Evolutionary conservation across 2,329 filamentous ascomycete species (phyloP).

Genomic region (Exophiala sp.): DNA sequence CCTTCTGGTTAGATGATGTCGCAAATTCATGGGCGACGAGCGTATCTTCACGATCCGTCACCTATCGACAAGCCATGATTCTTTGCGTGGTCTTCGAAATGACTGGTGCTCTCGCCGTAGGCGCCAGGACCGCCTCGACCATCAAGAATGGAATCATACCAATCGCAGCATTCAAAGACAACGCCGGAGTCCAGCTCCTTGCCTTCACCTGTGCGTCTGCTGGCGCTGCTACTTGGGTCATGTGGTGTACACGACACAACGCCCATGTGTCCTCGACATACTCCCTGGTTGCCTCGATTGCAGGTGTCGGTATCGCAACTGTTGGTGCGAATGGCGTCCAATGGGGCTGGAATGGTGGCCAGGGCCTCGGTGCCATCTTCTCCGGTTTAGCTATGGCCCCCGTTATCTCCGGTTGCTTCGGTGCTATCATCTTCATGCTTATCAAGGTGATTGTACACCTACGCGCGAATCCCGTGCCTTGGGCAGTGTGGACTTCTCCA

Average conservation of each 20-base stretch:
- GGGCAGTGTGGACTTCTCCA: background rate
- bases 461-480: slow-evolving; percentile 54
- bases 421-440: slow-evolving; percentile 61
- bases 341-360: slow-evolving; percentile 62
- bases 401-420: slow-evolving; percentile 58
- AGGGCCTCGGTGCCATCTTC: background rate
- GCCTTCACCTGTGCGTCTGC: slow-evolving; percentile 59
- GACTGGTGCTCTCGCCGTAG: too few relatives aligned
- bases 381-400: slow-evolving; percentile 63
- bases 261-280: slow-evolving; percentile 62
- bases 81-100: too few relatives aligned
- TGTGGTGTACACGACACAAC: slow-evolving; percentile 69
- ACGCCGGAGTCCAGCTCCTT: slow-evolving; percentile 61
- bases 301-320: slow-evolving; percentile 62
- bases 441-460: slow-evolving; percentile 66
- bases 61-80: too few relatives aligned
- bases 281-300: slow-evolving; percentile 62
- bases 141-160: too few relatives aligned
- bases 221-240: slow-evolving; percentile 64
- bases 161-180: slow-evolving; percentile 54
- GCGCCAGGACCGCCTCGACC: too few relatives aligned
- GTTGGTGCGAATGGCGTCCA: slow-evolving; percentile 55
- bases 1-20: too few relatives aligned
- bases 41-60: too few relatives aligned
- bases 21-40: too few relatives aligned